phyloP scores from a whole-genome alignment of 768 basidiomycete genomes.

The Xerocomellus dryophilus region DNA sequence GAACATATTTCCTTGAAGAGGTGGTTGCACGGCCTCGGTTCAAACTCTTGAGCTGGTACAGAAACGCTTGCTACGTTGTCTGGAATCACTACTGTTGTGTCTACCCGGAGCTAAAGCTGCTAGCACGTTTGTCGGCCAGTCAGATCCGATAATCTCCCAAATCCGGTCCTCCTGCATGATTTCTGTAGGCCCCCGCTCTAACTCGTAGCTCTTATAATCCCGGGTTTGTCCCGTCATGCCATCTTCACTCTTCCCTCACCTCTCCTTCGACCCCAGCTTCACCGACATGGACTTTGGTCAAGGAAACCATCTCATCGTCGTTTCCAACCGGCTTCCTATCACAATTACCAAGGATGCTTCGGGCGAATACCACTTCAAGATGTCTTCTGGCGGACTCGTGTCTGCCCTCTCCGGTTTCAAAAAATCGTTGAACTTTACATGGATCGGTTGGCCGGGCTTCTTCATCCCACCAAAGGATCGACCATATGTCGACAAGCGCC shows the following conservation, averaged over 20 bases:
- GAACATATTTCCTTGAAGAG: neutral
- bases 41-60: too few species aligned
- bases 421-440: slow-evolving; percentile 95
- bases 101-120: too few species aligned
- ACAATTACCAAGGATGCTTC: slow-evolving; percentile 91
- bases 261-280: slow-evolving; percentile 27
- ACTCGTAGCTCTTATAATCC: slow-evolving; percentile 30
- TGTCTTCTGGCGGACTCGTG: slow-evolving; percentile 97
- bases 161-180: slow-evolving; percentile 27
- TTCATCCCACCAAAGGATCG: slow-evolving; percentile 93
- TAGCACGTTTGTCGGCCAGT: neutral
- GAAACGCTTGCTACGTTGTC: too few species aligned
- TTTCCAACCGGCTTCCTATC: slow-evolving; percentile 92
- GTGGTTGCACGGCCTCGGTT: neutral
- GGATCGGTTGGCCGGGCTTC: slow-evolving; percentile 96
- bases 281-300: slow-evolving; percentile 46
- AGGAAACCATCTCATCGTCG: slow-evolving; percentile 82
- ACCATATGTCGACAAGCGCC: slow-evolving; percentile 83
- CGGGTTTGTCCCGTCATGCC: slow-evolving; percentile 16
- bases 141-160: slow-evolving; percentile 35
- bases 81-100: too few species aligned
- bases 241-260: slow-evolving; percentile 25
- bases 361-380: slow-evolving; percentile 97
- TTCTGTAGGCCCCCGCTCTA: slow-evolving; percentile 16
- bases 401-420: slow-evolving; percentile 97